These are phyloP conservation scores for Boletus sensibilis DNA, from an alignment of 768 basidiomycete genomes.

Conservation along the genomic window DNA sequence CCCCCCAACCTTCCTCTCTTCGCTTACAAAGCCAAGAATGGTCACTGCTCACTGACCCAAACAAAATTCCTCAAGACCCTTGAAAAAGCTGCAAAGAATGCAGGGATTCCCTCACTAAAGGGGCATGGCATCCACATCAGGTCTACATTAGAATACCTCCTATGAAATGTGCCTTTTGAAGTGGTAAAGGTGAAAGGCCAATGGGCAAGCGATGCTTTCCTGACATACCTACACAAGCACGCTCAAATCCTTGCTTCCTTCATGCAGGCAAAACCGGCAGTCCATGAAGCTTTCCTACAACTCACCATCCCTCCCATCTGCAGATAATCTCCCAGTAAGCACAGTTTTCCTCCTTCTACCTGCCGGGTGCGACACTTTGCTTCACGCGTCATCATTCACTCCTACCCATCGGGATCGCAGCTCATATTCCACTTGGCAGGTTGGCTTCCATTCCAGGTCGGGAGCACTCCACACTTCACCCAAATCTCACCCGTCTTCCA, in stretches of 20 bases:
- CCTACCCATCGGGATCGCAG: no score
- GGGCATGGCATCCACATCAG: slow-evolving; percentile 32
- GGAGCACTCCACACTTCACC: no score
- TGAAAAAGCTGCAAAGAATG: slow-evolving; percentile 1
- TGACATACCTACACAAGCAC: slow-evolving; percentile 28
- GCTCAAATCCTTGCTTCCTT: slow-evolving; percentile 31
- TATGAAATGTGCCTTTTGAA: slow-evolving; percentile 37
- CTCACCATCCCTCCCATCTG: slow-evolving; percentile 15
- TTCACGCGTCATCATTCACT: neutral
- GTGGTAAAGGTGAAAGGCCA: slow-evolving; percentile 36
- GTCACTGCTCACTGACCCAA: slow-evolving; percentile 27
- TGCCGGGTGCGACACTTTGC: neutral
- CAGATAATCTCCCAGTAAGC: neutral
- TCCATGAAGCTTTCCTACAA: slow-evolving; percentile 5
- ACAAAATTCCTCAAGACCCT: slow-evolving; percentile 24
- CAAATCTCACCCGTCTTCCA: no score
- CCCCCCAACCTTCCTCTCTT: slow-evolving; percentile 30
- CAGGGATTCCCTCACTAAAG: slow-evolving; percentile 13
- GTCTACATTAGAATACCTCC: slow-evolving; percentile 37
- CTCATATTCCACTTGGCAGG: no score
- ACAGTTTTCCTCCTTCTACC: neutral
- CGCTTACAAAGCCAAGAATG: slow-evolving; percentile 17
- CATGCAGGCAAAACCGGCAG: slow-evolving; percentile 23
- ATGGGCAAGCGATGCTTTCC: slow-evolving; percentile 38
- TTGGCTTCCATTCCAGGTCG: no score